Conservation (phyloP, 2,329 filamentous ascomycete genomes). For the Aspergillus latus region DNA sequence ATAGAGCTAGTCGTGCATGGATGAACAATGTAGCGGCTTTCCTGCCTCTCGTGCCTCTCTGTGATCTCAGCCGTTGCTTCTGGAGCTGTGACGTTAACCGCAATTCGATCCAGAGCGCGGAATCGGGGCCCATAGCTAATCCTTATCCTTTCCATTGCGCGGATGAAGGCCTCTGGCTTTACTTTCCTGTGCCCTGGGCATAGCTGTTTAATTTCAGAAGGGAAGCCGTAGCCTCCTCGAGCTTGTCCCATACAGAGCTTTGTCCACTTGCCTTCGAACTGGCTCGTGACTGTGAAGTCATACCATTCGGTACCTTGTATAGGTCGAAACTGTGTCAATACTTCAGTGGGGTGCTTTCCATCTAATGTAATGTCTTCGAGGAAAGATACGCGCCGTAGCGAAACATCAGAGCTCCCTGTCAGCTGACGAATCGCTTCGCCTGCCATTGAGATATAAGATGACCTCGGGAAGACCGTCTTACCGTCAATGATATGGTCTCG, state of each 20-base stretch:
- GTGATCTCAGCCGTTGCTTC: not conserved
- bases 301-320: conserved; percentile 25
- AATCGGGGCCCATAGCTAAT: conserved; percentile 20
- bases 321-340: conserved; percentile 21
- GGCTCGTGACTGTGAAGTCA: conserved; percentile 28
- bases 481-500: conserved; percentile 13
- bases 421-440: conserved; percentile 10
- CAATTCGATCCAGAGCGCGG: conserved; percentile 3
- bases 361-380: conserved; percentile 18
- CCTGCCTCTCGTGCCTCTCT: conserved; percentile 3
- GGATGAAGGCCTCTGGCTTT: conserved; percentile 9
- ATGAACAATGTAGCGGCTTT: conserved; percentile 23
- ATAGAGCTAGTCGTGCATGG: conserved; percentile 24
- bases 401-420: not conserved
- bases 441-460: conserved; percentile 5
- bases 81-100: not conserved
- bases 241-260: conserved; percentile 28
- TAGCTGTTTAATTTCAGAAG: not conserved
- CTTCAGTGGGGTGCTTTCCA: conserved; percentile 16
- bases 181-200: not conserved
- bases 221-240: conserved; percentile 15
- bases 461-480: conserved; percentile 9
- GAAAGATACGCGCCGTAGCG: conserved; percentile 2
- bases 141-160: conserved; percentile 13
- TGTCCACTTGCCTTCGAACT: conserved; percentile 21